Conservation (phyloP, 768 basidiomycete genomes). For the Boletus edulis region DNA sequence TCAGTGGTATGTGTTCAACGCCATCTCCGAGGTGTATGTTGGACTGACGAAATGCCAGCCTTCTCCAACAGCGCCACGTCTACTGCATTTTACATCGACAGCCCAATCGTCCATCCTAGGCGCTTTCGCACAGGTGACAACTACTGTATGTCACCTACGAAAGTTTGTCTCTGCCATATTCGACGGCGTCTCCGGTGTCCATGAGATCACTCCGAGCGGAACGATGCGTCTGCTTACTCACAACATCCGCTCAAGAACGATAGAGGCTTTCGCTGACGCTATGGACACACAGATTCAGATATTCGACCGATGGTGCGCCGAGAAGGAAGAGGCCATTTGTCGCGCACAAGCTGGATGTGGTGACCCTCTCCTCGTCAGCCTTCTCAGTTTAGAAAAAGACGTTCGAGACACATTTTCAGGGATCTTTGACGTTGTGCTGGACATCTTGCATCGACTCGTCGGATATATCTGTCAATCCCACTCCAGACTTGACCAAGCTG, state of each 20-base stretch:
- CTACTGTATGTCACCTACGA: slow-evolving; percentile 60
- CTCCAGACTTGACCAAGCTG: slow-evolving; percentile 27
- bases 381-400: slow-evolving; percentile 62
- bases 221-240: slow-evolving; percentile 23
- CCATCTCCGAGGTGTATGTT: neutral
- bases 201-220: slow-evolving; percentile 22
- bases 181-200: slow-evolving; percentile 22
- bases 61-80: slow-evolving; percentile 49
- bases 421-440: slow-evolving; percentile 57
- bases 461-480: slow-evolving; percentile 29
- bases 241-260: slow-evolving; percentile 45
- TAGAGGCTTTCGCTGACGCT: slow-evolving; percentile 84
- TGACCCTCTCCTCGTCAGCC: slow-evolving; percentile 49
- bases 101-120: slow-evolving; percentile 65
- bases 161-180: slow-evolving; percentile 55
- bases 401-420: slow-evolving; percentile 54
- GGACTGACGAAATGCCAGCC: slow-evolving; percentile 35
- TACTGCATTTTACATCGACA: slow-evolving; percentile 65
- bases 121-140: slow-evolving; percentile 57
- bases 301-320: slow-evolving; percentile 72
- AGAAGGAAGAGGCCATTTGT: slow-evolving; percentile 64
- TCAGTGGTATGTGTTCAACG: slow-evolving; percentile 30
- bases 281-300: slow-evolving; percentile 54
- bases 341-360: slow-evolving; percentile 51
- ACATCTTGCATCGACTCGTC: slow-evolving; percentile 40